Evolutionary conservation across 371 early-diverging fungal genomes (phyloP).

Genomic region (Mucor indicus): DNA sequence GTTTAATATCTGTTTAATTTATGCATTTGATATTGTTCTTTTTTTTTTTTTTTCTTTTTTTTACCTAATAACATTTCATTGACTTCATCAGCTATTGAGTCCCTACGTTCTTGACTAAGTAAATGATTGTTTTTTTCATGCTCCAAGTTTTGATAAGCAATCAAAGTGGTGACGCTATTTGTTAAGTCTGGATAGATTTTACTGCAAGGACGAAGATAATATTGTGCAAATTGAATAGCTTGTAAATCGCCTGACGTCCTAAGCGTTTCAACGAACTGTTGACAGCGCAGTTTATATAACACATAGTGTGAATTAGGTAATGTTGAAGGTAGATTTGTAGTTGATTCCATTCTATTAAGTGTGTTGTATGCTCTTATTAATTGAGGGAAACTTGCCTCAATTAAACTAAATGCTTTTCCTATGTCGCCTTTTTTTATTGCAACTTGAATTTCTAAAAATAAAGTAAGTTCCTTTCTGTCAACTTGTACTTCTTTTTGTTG

Average conservation of each 20-base stretch:
- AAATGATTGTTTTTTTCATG: constrained; percentile 1
- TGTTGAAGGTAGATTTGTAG: background rate
- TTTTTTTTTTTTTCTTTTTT: background rate
- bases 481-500: background rate
- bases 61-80: constrained; percentile 22
- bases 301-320: constrained; percentile 1
- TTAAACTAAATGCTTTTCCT: constrained; percentile 8
- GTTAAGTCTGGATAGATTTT: constrained; percentile 9
- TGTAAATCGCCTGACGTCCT: constrained; percentile 9
- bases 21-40: background rate
- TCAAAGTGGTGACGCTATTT: constrained; percentile 6
- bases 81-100: constrained; percentile 18
- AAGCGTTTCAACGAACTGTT: constrained; percentile 18
- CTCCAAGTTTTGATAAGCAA: constrained; percentile 12
- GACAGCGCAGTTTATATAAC: constrained; percentile 21
- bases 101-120: constrained; percentile 12
- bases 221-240: constrained; percentile 21
- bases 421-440: constrained; percentile 14
- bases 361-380: constrained; percentile 7
- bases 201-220: constrained; percentile 9
- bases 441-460: constrained; percentile 7
- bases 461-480: background rate
- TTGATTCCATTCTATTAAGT: background rate
- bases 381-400: constrained; percentile 9
- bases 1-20: too few relatives aligned